Percentiles rank a stretch among this genome's conserved stretches.
phyloP scores from a whole-genome alignment of 768 basidiomycete genomes.

The Podaxis mareebaensis region DNA sequence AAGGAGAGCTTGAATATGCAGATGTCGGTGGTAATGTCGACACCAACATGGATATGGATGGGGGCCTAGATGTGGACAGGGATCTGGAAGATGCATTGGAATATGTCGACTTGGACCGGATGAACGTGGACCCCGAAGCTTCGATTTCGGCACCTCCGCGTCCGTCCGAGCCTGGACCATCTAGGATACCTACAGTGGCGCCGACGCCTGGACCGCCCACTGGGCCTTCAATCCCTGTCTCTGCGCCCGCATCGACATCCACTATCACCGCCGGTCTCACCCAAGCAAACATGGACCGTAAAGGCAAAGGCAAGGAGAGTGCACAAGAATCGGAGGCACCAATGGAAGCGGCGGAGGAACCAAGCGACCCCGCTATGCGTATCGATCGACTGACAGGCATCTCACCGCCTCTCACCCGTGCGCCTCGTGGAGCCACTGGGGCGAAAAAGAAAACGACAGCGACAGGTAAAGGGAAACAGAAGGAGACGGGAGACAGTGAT shows the following conservation, averaged over 20 bases:
- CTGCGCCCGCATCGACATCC: neutral
- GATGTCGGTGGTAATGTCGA: neutral
- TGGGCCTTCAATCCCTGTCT: neutral
- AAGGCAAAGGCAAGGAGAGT: slow-evolving; percentile 19
- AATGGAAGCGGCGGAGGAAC: slow-evolving; percentile 1
- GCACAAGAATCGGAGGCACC: slow-evolving; percentile 1
- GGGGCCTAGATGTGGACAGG: neutral
- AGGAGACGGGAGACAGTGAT: neutral
- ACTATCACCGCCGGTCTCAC: neutral
- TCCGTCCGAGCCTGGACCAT: neutral
- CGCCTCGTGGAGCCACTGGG: slow-evolving; percentile 13
- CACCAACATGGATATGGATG: neutral
- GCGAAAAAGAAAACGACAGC: slow-evolving; percentile 13
- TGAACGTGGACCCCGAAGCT: neutral
- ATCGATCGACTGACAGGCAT: slow-evolving; percentile 30
- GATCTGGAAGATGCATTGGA: slow-evolving; percentile 6
- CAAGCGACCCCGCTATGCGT: slow-evolving; percentile 2
- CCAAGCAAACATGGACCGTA: neutral
- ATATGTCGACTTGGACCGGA: slow-evolving; percentile 4
- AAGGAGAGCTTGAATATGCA: neutral
- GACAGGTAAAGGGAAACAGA: slow-evolving; percentile 15
- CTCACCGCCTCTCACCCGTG: slow-evolving; percentile 22
- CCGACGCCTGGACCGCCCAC: neutral
- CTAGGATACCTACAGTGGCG: neutral
- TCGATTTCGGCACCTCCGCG: too few relatives aligned